Base-by-base conservation (phyloP, 331 rosid species). In the Stylosanthes scabra region DNA sequence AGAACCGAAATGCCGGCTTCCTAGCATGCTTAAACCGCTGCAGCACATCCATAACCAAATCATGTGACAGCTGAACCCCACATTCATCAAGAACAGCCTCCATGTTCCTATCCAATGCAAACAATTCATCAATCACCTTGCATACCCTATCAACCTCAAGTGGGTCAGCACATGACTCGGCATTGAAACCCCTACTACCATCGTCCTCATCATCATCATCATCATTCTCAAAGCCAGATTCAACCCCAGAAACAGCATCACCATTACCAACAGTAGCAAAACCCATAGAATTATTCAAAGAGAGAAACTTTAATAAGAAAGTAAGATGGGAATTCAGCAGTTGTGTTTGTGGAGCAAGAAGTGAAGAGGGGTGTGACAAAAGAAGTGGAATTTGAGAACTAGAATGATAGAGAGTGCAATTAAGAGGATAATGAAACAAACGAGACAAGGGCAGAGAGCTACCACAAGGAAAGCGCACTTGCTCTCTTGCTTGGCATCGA, bases 51-150 rank as follows among this genome's bases (percentile, higher is more conserved):
- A 85, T 82, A 44, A 90, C 96, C 81, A 91, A 83, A 84, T 90
- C 96, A 76, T 77, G 88, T 0, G 99, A 89, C 63, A 94, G 81
- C 40, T 52, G 13, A 63, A 90, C 73, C 57, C 84, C 81, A 55
- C 82, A 83, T 68, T 85, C 88, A 86, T 92, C 92, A 11, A 92
- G 94, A 75, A 90, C 96, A 0, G 83, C 90, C 76, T 92, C 96
- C 92, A 92, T 90, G 79, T 88, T 94, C 85, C 96, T 75, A 84
- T 94, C 99, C 45, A 94, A 77, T 0, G 90, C 93, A 87, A 88
- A 87, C 97, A 94, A 85, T 77, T 94, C 97, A 45, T 84, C 90
- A 49, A 94, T 86, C 88, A 94, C 86, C 93, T 86, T 88, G 87
- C 93, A 94, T 41, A 91, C 88, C 59, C 87, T 81, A 59, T 81